These are phyloP conservation scores for Austroboletus festivus DNA, from an alignment of 768 basidiomycete genomes.

Conservation along the genomic window DNA sequence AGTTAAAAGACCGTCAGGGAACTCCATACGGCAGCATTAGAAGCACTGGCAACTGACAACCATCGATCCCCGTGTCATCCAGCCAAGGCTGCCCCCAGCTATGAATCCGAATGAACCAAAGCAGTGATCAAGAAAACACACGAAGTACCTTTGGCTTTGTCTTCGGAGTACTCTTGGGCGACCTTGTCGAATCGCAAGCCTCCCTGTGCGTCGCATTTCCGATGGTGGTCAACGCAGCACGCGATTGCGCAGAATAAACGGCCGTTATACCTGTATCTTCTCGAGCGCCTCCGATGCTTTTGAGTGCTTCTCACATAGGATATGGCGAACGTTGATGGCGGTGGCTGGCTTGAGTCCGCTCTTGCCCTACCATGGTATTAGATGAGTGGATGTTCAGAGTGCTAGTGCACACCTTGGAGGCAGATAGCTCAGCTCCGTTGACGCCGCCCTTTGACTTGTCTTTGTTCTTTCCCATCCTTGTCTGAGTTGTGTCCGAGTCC, in stretches of 20 bases:
- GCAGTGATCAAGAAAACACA: background rate
- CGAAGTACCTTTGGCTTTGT: conserved; percentile 76
- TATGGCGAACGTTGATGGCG: conserved; percentile 82
- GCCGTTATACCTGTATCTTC: conserved; percentile 63
- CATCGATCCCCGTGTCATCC: conserved; percentile 87
- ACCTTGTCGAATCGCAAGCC: conserved; percentile 86
- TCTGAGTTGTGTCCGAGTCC: background rate
- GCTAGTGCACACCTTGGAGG: conserved; percentile 23
- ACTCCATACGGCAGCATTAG: background rate
- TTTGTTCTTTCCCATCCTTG: conserved; percentile 31
- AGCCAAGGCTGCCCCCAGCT: conserved; percentile 86
- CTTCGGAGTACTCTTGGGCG: conserved; percentile 86
- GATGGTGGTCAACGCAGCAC: background rate
- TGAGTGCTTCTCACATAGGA: conserved; percentile 85
- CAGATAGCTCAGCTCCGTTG: conserved; percentile 16
- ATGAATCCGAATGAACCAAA: conserved; percentile 5
- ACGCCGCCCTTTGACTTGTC: conserved; percentile 14
- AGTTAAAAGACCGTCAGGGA: conserved; percentile 8
- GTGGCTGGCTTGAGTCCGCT: conserved; percentile 72
- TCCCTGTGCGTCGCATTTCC: conserved; percentile 41
- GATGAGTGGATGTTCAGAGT: background rate
- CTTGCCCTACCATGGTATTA: conserved; percentile 40
- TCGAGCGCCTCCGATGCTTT: conserved; percentile 73
- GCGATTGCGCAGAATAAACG: background rate
- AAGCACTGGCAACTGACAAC: conserved; percentile 43